These are phyloP conservation scores for Fabrea salina DNA, from an alignment of 169 alveolate species.

Conservation along the genomic window DNA sequence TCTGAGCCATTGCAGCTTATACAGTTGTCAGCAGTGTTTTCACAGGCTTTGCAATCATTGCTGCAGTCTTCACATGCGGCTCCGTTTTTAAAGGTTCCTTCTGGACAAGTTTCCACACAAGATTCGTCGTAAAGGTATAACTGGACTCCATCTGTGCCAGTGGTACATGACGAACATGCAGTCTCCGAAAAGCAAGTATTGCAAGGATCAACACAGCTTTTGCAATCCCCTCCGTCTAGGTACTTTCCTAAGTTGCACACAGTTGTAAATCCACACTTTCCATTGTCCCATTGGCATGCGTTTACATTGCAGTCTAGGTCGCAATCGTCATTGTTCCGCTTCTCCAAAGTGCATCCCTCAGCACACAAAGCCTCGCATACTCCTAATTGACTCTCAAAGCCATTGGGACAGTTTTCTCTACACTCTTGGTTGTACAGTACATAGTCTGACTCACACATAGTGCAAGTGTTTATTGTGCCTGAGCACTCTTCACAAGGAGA, in stretches of 20 bases:
- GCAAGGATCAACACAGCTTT: constrained; percentile 25
- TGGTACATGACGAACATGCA: constrained; percentile 13
- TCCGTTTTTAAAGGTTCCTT: background rate
- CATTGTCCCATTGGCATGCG: constrained; percentile 8
- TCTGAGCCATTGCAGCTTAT: background rate
- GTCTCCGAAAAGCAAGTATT: constrained; percentile 13
- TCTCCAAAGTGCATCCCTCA: constrained; percentile 21
- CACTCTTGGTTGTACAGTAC: background rate
- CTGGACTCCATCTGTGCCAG: background rate
- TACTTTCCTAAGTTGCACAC: constrained; percentile 1
- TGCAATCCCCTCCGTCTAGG: background rate
- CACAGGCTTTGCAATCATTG: background rate
- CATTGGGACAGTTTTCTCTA: constrained; percentile 26
- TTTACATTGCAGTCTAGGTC: background rate
- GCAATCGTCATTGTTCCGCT: background rate
- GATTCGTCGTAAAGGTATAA: background rate
- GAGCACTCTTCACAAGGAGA: constrained; percentile 18
- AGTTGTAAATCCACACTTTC: background rate
- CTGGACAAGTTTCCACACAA: constrained; percentile 9
- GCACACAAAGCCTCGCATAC: background rate
- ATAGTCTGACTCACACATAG: background rate
- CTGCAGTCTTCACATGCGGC: constrained; percentile 2
- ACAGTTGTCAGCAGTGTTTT: background rate
- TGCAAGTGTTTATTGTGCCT: background rate
- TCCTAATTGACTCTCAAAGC: background rate